Evolutionary conservation across 192 early-diverging fungal genomes (phyloP).

Genomic region (Backusella morwellensis): DNA sequence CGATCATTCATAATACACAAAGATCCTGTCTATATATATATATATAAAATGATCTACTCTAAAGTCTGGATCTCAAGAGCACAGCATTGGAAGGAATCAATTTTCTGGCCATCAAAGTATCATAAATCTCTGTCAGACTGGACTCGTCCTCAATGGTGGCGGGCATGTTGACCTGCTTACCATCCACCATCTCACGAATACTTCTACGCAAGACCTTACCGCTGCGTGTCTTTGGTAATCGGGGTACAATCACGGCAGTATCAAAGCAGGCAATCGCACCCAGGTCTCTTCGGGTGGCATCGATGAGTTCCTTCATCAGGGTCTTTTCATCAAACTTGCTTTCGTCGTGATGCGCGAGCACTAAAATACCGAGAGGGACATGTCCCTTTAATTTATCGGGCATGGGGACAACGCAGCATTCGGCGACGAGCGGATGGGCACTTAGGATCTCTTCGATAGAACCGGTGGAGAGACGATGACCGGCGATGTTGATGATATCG

Average conservation of each 20-base stretch:
- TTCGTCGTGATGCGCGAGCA: slow-evolving; percentile 37
- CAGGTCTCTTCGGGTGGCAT: slow-evolving; percentile 62
- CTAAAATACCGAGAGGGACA: slow-evolving; percentile 63
- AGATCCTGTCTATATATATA: background rate
- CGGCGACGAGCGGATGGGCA: slow-evolving; percentile 59
- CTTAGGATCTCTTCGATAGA: slow-evolving; percentile 76
- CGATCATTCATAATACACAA: background rate
- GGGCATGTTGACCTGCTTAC: slow-evolving; percentile 61
- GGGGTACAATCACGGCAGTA: slow-evolving; percentile 61
- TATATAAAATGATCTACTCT: background rate
- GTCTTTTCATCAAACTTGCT: background rate
- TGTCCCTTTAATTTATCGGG: slow-evolving; percentile 68
- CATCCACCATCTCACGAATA: slow-evolving; percentile 70
- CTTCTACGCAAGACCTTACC: slow-evolving; percentile 83
- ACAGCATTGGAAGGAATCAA: background rate
- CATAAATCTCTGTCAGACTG: slow-evolving; percentile 48
- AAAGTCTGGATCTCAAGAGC: slow-evolving; percentile 4
- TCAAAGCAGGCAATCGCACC: slow-evolving; percentile 85
- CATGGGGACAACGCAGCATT: slow-evolving; percentile 68
- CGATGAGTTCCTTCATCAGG: slow-evolving; percentile 51
- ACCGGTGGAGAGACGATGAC: slow-evolving; percentile 79
- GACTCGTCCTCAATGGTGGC: slow-evolving; percentile 81
- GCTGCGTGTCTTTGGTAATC: slow-evolving; percentile 81
- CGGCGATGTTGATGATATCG: slow-evolving; percentile 84
- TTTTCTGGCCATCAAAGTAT: slow-evolving; percentile 10